phyloP scores from a whole-genome alignment of 2,329 filamentous ascomycete species.

The Sporothrix dimorphospora region DNA sequence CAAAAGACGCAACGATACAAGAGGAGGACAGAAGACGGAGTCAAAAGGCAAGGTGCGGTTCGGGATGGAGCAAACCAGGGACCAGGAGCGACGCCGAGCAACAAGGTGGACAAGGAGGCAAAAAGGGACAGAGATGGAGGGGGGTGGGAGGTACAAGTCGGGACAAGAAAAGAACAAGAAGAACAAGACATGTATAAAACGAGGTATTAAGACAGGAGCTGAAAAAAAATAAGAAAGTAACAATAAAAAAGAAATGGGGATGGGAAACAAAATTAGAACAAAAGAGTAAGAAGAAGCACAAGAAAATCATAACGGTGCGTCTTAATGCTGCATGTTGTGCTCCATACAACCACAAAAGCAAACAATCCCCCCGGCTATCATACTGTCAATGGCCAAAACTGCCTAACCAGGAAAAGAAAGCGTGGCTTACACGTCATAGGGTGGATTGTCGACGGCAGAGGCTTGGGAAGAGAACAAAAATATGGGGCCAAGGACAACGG shows the following conservation, averaged over 20 bases:
- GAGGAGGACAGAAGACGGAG: not conserved
- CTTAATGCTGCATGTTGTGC: not conserved
- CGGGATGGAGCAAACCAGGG: not conserved
- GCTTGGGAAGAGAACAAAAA: not conserved
- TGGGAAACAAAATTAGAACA: conserved; percentile 11
- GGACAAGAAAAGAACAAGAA: not conserved
- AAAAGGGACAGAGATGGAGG: not conserved
- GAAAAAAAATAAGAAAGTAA: not conserved
- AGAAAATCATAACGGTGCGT: not conserved
- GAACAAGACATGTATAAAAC: not conserved
- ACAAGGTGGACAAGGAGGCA: not conserved
- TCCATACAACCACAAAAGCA: not conserved
- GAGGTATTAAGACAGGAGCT: not conserved
- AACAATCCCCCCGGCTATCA: not conserved
- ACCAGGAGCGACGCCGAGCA: not conserved
- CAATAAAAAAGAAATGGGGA: not conserved
- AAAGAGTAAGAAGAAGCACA: not conserved
- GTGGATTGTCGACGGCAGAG: not conserved
- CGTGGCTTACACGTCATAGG: conserved; percentile 24
- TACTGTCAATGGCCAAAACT: not conserved
- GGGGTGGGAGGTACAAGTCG: not conserved
- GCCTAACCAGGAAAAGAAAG: conserved; percentile 14
- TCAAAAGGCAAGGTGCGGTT: not conserved
- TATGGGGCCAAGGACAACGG: not conserved
- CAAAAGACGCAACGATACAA: not conserved